phyloP scores from a whole-genome alignment of 2,329 filamentous ascomycete genomes.

The Epichloe sylvatica region DNA sequence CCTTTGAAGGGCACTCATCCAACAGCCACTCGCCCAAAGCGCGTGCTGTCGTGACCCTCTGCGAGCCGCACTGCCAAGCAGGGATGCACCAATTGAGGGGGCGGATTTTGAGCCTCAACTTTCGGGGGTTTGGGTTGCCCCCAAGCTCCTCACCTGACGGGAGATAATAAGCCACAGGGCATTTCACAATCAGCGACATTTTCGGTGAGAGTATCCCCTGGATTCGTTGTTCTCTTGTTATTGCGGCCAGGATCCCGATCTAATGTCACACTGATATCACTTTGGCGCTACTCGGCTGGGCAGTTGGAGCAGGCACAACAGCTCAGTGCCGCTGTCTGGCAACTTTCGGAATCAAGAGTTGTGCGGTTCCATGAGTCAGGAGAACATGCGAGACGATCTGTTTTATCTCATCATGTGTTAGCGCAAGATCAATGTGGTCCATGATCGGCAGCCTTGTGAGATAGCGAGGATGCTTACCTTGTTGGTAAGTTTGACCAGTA shows the following conservation, averaged over 20 bases:
- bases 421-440: too few species aligned
- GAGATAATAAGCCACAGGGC: neutral
- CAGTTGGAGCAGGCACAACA: neutral
- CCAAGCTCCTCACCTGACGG: neutral
- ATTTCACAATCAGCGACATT: neutral
- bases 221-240: neutral
- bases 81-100: neutral
- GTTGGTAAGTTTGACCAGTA: too few species aligned
- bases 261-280: neutral
- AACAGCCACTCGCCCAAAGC: neutral
- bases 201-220: neutral
- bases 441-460: too few species aligned
- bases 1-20: neutral
- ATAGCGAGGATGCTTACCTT: too few species aligned
- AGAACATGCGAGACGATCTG: too few species aligned
- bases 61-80: neutral
- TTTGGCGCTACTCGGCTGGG: neutral
- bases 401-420: too few species aligned
- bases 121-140: conserved; percentile 3
- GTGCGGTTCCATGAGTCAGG: too few species aligned
- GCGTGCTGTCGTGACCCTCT: neutral
- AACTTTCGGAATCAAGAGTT: too few species aligned
- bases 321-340: neutral
- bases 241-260: neutral
- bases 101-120: conserved; percentile 4